Percentiles rank a stretch among this genome's conserved stretches.
These are phyloP conservation scores for Macrophomina pseudophaseolina DNA, from an alignment of 2,329 filamentous ascomycete species.

Conservation along the genomic window DNA sequence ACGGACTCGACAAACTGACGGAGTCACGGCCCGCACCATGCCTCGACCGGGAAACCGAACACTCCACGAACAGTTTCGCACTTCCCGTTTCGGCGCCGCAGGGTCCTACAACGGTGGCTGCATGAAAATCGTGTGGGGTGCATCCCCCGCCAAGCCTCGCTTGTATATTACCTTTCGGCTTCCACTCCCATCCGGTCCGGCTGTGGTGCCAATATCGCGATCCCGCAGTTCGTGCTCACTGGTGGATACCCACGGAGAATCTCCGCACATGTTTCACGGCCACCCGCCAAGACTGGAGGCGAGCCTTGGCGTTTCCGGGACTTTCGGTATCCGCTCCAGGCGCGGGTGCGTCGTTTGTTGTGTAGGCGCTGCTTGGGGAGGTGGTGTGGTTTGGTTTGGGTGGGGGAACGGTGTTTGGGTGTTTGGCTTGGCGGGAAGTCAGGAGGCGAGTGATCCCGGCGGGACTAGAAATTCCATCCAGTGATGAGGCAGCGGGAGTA, in stretches of 20 bases:
- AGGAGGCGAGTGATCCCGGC: not conserved
- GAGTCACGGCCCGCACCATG: slow-evolving; percentile 17
- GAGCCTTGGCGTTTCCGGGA: slow-evolving; percentile 7
- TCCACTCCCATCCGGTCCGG: not conserved
- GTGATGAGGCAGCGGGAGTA: not conserved
- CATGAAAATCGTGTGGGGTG: slow-evolving; percentile 12
- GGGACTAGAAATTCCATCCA: slow-evolving; percentile 14
- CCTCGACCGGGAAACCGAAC: slow-evolving; percentile 1
- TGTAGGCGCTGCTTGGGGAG: slow-evolving; percentile 4
- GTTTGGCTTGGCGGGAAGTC: slow-evolving; percentile 4
- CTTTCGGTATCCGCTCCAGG: not conserved
- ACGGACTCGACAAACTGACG: not conserved
- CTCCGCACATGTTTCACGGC: slow-evolving; percentile 3
- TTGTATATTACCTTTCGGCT: not conserved
- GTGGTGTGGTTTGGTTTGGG: not conserved
- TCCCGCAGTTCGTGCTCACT: not conserved
- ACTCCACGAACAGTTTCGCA: slow-evolving; percentile 1
- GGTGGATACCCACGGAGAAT: slow-evolving; percentile 9
- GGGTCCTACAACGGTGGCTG: slow-evolving; percentile 7
- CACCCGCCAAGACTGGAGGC: not conserved
- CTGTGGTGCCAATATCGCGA: not conserved
- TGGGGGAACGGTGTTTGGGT: not conserved
- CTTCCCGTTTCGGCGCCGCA: not conserved
- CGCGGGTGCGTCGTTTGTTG: not conserved
- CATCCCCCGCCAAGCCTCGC: slow-evolving; percentile 12